Base-by-base conservation (phyloP, 1,139 yeast species). In the Hansenula anomala region DNA sequence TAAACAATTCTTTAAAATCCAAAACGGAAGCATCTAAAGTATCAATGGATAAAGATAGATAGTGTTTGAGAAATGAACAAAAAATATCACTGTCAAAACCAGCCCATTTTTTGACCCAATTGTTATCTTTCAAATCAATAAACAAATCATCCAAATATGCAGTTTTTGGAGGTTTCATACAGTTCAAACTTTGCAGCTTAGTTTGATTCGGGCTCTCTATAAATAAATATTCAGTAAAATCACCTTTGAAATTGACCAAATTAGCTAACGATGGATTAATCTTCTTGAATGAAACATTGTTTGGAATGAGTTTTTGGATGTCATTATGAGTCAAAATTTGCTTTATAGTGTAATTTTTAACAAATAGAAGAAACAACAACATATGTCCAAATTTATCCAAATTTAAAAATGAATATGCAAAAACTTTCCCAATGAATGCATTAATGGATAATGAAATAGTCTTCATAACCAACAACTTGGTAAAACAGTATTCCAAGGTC, bases 381-480 rank as follows among this genome's bases (percentile, higher is more conserved):
- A 85, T 81, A 33, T 67, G 68, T 14, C 85, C 76, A 7, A 83
- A 77, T n/a, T 74, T 69, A 0, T 83, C 81, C 2, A 84, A 56
- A 46, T 72, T 66, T 54, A 79, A 75, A 49, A 73, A 86, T 13
- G 80, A 64, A 53, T 77, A 75, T 1, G 94, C 90, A 58, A 87
- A 75, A 1, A 82, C 74, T 54, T 87, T 86, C 11, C 95, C 95
- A n/a, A 81, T 69, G 54, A 86, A 85, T 3, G 94, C 94, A 20
- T 80, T 72, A 15, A 79, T 60, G 5, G 84, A 67, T 10, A 80
- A 60, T 1, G 90, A 71, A 8, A 81, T 63, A 9, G 69, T 69
- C 55, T 82, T 82, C 36, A 75, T 52, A 33, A 72, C 65, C 14
- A 81, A 65, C 49, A 75, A 71, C 34, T 64, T 61, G 12, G 32